These are phyloP conservation scores for Centella asiatica DNA, from an alignment of 129 eudicot species.

Conservation along the genomic window DNA sequence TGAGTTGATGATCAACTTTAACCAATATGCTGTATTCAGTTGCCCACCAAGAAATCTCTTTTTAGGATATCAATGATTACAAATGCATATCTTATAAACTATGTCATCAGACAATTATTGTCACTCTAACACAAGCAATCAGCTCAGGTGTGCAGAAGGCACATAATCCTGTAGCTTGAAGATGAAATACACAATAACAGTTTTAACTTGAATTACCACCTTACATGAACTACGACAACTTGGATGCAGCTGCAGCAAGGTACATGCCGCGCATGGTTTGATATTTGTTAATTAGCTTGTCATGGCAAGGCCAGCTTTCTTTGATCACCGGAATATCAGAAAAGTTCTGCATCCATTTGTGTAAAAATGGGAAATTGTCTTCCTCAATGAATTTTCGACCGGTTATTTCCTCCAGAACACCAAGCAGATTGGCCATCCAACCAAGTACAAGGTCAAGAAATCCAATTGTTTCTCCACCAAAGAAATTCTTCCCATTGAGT, in stretches of 20 bases:
- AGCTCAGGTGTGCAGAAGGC: too few species aligned
- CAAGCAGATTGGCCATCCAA: slow-evolving; percentile 27
- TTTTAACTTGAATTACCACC: too few species aligned
- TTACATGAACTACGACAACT: background rate
- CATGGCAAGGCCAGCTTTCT: slow-evolving; percentile 37
- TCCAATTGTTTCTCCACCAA: slow-evolving; percentile 43
- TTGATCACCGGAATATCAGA: slow-evolving; percentile 30
- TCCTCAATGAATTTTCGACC: slow-evolving; percentile 23
- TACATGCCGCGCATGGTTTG: slow-evolving; percentile 16
- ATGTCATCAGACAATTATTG: too few species aligned
- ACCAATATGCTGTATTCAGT: too few species aligned
- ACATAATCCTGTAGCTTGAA: too few species aligned
- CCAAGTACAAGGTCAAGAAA: slow-evolving; percentile 34
- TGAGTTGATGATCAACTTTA: too few species aligned
- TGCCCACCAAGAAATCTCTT: too few species aligned
- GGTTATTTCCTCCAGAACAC: slow-evolving; percentile 22
- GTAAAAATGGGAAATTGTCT: slow-evolving; percentile 26
- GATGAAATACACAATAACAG: too few species aligned
- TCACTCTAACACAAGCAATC: slow-evolving; percentile 13
- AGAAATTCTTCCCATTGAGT: slow-evolving; percentile 41
- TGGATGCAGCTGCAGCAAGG: slow-evolving; percentile 16
- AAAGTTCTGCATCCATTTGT: slow-evolving; percentile 28
- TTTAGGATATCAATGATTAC: too few species aligned
- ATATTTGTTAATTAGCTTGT: slow-evolving; percentile 25
- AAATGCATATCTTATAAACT: too few species aligned